phyloP scores from a whole-genome alignment of 345 rosid species.

The Eucalyptus polybractea region DNA sequence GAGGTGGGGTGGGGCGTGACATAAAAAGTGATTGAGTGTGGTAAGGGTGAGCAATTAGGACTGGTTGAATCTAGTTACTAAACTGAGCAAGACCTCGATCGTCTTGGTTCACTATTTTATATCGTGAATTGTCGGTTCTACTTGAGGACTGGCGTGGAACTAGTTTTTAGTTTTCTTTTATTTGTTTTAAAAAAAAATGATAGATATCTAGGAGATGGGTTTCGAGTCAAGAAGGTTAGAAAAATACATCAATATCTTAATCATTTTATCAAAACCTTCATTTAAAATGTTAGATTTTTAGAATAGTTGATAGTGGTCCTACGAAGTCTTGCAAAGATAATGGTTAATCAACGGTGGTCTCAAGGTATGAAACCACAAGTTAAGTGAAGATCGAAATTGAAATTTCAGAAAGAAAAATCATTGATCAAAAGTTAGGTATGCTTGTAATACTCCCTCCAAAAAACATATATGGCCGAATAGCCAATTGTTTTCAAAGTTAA shows the following conservation, averaged over 20 bases:
- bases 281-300: no score
- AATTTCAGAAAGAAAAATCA: background rate
- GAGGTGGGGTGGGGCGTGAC: no score
- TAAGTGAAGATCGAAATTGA: background rate
- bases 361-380: background rate
- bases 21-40: background rate
- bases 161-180: no score
- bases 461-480: background rate
- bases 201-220: background rate
- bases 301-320: accelerated
- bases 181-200: no score
- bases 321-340: background rate
- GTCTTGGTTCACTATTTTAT: no score
- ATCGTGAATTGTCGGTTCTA: background rate
- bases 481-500: no score
- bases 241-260: background rate
- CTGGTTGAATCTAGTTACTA: background rate
- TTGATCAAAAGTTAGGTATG: background rate
- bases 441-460: background rate
- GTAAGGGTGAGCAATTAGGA: background rate
- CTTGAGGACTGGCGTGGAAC: background rate
- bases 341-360: background rate
- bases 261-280: no score
- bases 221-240: background rate
- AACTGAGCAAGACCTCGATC: background rate